phyloP scores from a whole-genome alignment of 164 flowering plant species.

The Aristolochia fimbriata region DNA sequence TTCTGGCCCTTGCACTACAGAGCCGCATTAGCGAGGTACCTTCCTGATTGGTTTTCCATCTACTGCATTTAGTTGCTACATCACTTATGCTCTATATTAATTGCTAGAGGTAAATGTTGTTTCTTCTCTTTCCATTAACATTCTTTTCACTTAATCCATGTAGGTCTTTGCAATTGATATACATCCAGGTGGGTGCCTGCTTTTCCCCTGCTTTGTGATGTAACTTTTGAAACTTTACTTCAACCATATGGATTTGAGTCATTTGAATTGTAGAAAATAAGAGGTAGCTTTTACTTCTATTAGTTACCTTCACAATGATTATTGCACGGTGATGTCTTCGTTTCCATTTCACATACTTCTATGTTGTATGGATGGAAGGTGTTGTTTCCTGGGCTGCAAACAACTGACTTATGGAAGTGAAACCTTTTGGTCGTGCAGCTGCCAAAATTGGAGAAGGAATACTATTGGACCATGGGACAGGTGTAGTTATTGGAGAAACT shows the following conservation, averaged over 20 bases:
- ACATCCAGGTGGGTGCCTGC: constrained; percentile 60
- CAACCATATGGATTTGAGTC: no score
- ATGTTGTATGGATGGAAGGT: no score
- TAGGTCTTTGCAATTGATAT: constrained; percentile 89
- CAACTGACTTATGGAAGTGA: background rate
- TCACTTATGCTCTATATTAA: background rate
- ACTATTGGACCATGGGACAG: constrained; percentile 75
- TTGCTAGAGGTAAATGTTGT: background rate
- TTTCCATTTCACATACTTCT: no score
- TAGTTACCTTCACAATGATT: no score
- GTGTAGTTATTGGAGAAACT: constrained; percentile 92
- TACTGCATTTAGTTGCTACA: background rate
- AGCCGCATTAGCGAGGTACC: constrained; percentile 82
- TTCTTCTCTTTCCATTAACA: background rate
- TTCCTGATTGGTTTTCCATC: background rate
- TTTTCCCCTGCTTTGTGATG: background rate
- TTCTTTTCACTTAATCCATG: constrained; percentile 1
- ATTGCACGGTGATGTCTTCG: no score
- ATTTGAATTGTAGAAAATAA: no score
- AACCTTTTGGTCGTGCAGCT: constrained; percentile 27
- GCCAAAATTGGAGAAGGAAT: constrained; percentile 83
- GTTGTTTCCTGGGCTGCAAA: no score
- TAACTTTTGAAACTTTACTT: no score
- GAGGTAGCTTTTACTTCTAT: no score
- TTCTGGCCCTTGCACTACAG: constrained; percentile 75